Evolutionary conservation across 805 yeast genomes (phyloP).

Genomic region (Starmerella khaoyaiensis): DNA sequence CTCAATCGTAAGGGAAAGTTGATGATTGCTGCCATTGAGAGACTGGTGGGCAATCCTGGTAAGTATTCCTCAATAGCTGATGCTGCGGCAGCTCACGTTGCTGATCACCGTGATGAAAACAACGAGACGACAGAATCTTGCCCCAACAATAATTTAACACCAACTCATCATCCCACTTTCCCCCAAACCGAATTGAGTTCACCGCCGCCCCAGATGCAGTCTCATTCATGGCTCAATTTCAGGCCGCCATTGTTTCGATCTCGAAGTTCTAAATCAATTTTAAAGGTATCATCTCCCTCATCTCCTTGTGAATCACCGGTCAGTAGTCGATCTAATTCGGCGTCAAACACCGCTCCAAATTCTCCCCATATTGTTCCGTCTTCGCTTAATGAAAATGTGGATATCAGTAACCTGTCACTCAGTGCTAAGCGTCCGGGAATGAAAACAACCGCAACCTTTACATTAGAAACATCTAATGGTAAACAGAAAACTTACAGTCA

Average conservation of each 20-base stretch:
- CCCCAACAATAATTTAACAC: not conserved
- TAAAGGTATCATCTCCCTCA: constrained; percentile 2
- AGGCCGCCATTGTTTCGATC: constrained; percentile 15
- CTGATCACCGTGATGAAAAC: constrained; percentile 4
- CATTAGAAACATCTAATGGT: constrained; percentile 9
- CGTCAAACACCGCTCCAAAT: constrained; percentile 3
- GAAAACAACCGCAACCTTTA: constrained; percentile 11
- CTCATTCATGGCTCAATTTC: constrained; percentile 5
- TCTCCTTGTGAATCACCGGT: constrained; percentile 1
- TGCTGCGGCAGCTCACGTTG: constrained; percentile 10
- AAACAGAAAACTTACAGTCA: constrained; percentile 3
- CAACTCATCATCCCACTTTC: not conserved
- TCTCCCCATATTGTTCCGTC: constrained; percentile 4
- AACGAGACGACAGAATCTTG: not conserved
- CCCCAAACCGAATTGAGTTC: not conserved
- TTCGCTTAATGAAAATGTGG: too few species aligned
- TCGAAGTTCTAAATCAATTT: constrained; percentile 4
- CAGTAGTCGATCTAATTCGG: not conserved
- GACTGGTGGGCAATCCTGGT: constrained; percentile 23
- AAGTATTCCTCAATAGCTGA: constrained; percentile 19
- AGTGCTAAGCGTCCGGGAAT: constrained; percentile 11
- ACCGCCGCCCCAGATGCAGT: not conserved
- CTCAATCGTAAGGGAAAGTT: constrained; percentile 58
- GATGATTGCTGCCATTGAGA: constrained; percentile 28
- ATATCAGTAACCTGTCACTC: not conserved